Base-by-base conservation (phyloP, 306 rosid species). In the Sicyos baderoa region DNA sequence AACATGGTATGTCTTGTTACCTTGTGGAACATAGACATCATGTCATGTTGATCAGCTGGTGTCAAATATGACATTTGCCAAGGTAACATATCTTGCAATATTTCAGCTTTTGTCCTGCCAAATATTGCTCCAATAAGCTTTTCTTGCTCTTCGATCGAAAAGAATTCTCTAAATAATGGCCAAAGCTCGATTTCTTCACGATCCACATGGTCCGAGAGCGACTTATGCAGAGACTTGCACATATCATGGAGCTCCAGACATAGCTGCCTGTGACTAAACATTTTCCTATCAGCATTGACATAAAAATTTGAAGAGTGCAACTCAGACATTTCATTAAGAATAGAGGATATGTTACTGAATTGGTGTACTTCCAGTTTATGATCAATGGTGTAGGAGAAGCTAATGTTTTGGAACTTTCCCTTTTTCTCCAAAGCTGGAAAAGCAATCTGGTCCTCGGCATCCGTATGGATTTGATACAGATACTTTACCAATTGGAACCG, bases 381-480 rank as follows among this genome's bases (percentile, higher is more conserved):
- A 80, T 93, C 98, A 74, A 93, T 79, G 60, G 86, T 79, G 79
- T 93, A 88, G 25, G 97, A 82, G 79, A 74, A 89, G 83, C 98
- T 86, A 61, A 93, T 93, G 81, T 93, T 93, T 82, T 87, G 78
- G 16, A 79, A 76, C 74, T 83, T 77, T 51, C 89, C 91, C 73
- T 74, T 93, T 68, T 84, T 83, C 90, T 93, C 98, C 81, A 93
- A 81, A 17, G 97, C 98, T 54, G 97, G 98, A 79, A 93, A 93
- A n/a, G 85, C 98, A 63, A 93, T 81, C 79, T 88, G 86, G 57
- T 93, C 98, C 79, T 93, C 98, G 16, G 97, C 95, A 69, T 93
- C 95, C 45, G 86, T 86, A 71, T 89, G 98, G 66, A 89, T 83
- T 83, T 84, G 96, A 75, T 82, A 82, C 23, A 93, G 82, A 85